These are phyloP conservation scores for Hypericum perforatum DNA, from an alignment of 345 rosid species.

Conservation along the genomic window DNA sequence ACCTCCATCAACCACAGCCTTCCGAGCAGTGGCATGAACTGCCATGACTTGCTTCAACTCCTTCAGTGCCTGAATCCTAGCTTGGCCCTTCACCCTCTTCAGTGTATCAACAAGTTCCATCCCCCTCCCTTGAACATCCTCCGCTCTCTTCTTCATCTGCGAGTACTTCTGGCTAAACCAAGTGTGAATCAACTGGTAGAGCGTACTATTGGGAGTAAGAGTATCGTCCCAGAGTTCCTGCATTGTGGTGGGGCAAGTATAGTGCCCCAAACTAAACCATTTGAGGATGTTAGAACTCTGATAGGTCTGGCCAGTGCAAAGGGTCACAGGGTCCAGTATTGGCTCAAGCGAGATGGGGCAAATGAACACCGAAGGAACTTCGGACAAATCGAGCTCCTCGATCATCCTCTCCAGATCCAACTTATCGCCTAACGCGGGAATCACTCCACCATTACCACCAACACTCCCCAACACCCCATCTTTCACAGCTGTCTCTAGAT, in stretches of 20 bases:
- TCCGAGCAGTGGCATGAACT: constrained; percentile 39
- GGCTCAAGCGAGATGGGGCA: constrained; percentile 79
- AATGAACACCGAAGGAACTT: constrained; percentile 55
- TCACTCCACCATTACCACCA: neutral
- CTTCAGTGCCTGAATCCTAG: constrained; percentile 51
- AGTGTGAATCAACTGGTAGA: constrained; percentile 49
- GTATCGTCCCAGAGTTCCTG: constrained; percentile 70
- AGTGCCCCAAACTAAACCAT: constrained; percentile 59
- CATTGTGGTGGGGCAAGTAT: constrained; percentile 69
- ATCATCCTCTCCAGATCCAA: constrained; percentile 7
- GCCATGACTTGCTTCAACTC: constrained; percentile 46
- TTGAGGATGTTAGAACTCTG: constrained; percentile 58
- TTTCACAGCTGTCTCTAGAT: constrained; percentile 3
- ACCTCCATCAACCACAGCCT: constrained; percentile 43
- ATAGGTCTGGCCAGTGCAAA: constrained; percentile 71
- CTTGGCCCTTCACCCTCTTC: constrained; percentile 57
- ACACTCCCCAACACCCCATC: constrained; percentile 28
- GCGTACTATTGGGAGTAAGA: constrained; percentile 50
- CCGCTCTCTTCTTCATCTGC: constrained; percentile 49
- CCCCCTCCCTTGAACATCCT: constrained; percentile 61
- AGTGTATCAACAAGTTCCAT: constrained; percentile 43
- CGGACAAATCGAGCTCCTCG: constrained; percentile 17
- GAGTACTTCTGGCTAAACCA: constrained; percentile 61
- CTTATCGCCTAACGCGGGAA: neutral
- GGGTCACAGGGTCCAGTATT: constrained; percentile 68